Evolutionary conservation across 2,329 filamentous ascomycete genomes (phyloP).

Genomic region (Epichloe coenophiala): DNA sequence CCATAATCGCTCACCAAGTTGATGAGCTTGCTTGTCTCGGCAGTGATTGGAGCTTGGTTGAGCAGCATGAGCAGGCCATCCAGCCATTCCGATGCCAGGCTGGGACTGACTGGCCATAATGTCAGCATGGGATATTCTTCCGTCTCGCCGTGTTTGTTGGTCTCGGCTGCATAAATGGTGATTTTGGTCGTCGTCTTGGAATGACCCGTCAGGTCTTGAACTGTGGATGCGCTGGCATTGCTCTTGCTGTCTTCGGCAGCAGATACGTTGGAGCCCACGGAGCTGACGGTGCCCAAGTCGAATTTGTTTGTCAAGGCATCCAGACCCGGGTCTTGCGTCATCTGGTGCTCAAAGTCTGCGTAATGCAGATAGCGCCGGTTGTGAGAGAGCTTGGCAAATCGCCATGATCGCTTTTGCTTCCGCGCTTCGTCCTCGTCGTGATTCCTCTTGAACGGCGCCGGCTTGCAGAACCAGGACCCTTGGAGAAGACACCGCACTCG

Average conservation of each 20-base stretch:
- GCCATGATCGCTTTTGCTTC: slow-evolving; percentile 47
- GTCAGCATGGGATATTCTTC: slow-evolving; percentile 64
- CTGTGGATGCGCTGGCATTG: slow-evolving; percentile 28
- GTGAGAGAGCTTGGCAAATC: slow-evolving; percentile 79
- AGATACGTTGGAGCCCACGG: slow-evolving; percentile 86
- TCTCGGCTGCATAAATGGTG: slow-evolving; percentile 55
- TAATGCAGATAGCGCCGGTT: slow-evolving; percentile 87
- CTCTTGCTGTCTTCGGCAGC: slow-evolving; percentile 40
- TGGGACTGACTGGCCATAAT: slow-evolving; percentile 69
- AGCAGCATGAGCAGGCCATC: slow-evolving; percentile 91
- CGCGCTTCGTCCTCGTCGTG: slow-evolving; percentile 12
- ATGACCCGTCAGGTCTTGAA: slow-evolving; percentile 21
- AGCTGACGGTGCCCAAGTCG: slow-evolving; percentile 77
- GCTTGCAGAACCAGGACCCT: slow-evolving; percentile 71
- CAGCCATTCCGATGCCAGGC: slow-evolving; percentile 86
- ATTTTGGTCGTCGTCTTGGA: slow-evolving; percentile 62
- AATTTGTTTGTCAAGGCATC: slow-evolving; percentile 68
- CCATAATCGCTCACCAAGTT: slow-evolving; percentile 80
- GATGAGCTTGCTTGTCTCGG: slow-evolving; percentile 84
- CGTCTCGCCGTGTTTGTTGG: slow-evolving; percentile 19
- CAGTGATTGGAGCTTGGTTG: slow-evolving; percentile 91
- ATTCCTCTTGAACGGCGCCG: slow-evolving; percentile 26
- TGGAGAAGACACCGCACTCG: slow-evolving; percentile 77
- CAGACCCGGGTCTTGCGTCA: slow-evolving; percentile 52
- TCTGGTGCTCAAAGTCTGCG: slow-evolving; percentile 62